Conservation (phyloP, 2,329 filamentous ascomycete genomes). For the Orbilia oligospora region DNA sequence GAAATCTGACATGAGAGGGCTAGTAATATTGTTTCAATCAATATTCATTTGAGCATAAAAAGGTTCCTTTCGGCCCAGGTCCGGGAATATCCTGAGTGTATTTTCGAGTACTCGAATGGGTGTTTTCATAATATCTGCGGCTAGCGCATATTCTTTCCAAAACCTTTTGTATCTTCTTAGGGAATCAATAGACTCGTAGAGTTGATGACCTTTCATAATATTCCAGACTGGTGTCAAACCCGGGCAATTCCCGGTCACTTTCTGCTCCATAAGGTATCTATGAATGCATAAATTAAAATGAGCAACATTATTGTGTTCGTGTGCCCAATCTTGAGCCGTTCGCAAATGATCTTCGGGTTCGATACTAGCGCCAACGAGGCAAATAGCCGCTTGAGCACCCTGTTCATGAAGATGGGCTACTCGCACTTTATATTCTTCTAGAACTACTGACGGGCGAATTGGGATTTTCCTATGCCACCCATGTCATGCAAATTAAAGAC, state of each 20-base stretch:
- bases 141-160: not conserved
- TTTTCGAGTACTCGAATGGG: not conserved
- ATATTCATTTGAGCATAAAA: no score
- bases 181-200: no score
- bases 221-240: no score
- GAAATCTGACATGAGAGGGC: not conserved
- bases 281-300: constrained; percentile 6
- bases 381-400: not conserved
- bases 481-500: constrained; percentile 43
- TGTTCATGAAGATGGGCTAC: not conserved
- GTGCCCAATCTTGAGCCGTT: not conserved
- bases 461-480: constrained; percentile 59
- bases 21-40: no score
- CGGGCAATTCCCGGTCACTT: no score
- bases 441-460: constrained; percentile 46
- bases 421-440: not conserved
- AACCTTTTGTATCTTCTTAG: no score
- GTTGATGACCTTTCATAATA: no score
- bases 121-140: not conserved
- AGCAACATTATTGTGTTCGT: not conserved
- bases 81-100: no score
- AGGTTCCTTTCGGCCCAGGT: no score
- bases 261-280: not conserved
- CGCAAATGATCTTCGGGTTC: not conserved
- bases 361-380: not conserved